Conservation (phyloP, 2,329 filamentous ascomycete genomes). For the Microsporum audouinii region DNA sequence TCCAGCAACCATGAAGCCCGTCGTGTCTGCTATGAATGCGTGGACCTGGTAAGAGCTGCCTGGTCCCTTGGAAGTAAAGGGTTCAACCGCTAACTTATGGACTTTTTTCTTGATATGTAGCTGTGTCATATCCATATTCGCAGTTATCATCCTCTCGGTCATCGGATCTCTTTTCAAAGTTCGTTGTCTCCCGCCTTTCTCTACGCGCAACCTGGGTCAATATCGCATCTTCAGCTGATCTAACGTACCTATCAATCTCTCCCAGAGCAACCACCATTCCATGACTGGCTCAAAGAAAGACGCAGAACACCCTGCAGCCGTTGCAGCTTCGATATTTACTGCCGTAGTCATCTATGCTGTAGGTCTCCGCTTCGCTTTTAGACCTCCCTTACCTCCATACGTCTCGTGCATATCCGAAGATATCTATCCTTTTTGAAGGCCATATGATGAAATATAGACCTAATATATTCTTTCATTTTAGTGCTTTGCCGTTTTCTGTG, state of each 20-base stretch:
- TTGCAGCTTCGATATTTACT: constrained; percentile 74
- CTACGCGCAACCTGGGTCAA: background rate
- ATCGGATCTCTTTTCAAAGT: constrained; percentile 63
- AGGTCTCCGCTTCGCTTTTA: constrained; percentile 34
- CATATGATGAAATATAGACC: background rate
- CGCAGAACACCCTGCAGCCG: constrained; percentile 60
- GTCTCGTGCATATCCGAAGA: background rate
- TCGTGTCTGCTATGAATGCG: constrained; percentile 82
- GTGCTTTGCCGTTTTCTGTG: constrained; percentile 87
- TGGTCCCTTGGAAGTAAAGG: constrained; percentile 10
- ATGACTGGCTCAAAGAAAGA: constrained; percentile 64
- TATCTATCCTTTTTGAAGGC: background rate
- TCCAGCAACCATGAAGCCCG: constrained; percentile 68
- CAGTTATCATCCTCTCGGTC: constrained; percentile 53
- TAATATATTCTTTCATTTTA: constrained; percentile 26
- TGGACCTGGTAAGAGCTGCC: constrained; percentile 68
- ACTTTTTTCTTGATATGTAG: constrained; percentile 37
- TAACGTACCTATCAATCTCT: constrained; percentile 1
- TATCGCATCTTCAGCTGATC: background rate
- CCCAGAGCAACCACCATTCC: constrained; percentile 59
- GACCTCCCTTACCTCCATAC: background rate
- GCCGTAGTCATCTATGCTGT: constrained; percentile 84
- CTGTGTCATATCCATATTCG: constrained; percentile 55
- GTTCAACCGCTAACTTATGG: constrained; percentile 10
- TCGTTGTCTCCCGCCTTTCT: constrained; percentile 22